phyloP scores from a whole-genome alignment of 164 flowering plant genomes.

The Liriodendron chinense region DNA sequence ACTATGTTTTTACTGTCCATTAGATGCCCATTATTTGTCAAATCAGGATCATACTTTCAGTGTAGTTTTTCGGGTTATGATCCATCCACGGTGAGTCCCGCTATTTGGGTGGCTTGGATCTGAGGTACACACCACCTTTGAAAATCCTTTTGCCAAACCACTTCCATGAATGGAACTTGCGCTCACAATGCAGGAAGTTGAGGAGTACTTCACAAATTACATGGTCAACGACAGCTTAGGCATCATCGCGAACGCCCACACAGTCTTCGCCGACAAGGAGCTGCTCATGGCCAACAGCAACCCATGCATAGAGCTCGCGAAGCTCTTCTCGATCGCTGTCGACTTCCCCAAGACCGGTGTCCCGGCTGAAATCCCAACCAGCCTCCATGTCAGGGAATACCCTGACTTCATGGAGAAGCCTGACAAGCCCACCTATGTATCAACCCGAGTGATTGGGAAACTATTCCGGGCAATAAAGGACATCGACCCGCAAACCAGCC shows the following conservation, averaged over 20 bases:
- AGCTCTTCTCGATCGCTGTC: conserved; percentile 69
- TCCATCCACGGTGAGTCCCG: no score
- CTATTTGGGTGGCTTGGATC: no score
- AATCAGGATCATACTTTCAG: no score
- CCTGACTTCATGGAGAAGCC: conserved; percentile 95
- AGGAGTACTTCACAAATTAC: conserved; percentile 71
- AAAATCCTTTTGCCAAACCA: no score
- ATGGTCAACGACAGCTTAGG: conserved; percentile 89
- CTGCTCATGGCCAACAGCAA: conserved; percentile 43
- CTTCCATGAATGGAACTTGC: neutral
- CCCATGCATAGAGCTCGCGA: conserved; percentile 57
- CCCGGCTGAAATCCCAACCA: conserved; percentile 67
- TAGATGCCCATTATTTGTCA: no score
- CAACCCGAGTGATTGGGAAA: conserved; percentile 34
- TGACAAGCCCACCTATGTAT: conserved; percentile 66
- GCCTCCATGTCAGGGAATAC: conserved; percentile 50
- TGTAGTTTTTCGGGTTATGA: no score
- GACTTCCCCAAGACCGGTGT: conserved; percentile 88
- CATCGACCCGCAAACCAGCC: conserved; percentile 24
- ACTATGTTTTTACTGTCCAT: no score
- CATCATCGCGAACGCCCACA: conserved; percentile 79
- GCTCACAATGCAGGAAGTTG: conserved; percentile 53
- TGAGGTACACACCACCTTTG: no score
- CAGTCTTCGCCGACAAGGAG: conserved; percentile 67
- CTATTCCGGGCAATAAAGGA: conserved; percentile 61